phyloP scores from a whole-genome alignment of 2,329 filamentous ascomycete species.

The Dryadomyces quercus-mongolicae region DNA sequence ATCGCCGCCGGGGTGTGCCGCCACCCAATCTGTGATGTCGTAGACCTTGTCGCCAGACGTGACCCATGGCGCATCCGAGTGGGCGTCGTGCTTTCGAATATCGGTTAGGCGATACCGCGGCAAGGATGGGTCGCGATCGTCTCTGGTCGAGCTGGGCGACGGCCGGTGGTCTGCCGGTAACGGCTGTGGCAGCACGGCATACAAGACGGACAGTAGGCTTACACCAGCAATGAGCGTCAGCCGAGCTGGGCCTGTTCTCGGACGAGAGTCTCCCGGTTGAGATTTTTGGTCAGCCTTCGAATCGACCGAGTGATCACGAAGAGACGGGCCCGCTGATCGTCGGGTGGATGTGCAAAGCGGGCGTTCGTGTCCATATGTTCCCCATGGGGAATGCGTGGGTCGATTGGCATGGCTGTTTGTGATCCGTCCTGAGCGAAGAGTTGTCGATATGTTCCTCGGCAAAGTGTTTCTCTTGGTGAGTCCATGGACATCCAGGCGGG shows the following conservation, averaged over 20 bases:
- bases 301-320: not conserved
- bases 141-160: not conserved
- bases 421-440: too few relatives aligned
- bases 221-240: not conserved
- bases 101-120: constrained; percentile 14
- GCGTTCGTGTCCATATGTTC: too few relatives aligned
- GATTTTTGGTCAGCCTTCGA: too few relatives aligned
- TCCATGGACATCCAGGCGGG: too few relatives aligned
- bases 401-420: too few relatives aligned
- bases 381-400: not conserved
- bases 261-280: too few relatives aligned
- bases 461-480: too few relatives aligned
- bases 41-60: constrained; percentile 53
- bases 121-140: constrained; percentile 12
- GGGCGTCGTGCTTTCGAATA: constrained; percentile 12
- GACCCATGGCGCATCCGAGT: constrained; percentile 40
- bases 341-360: not conserved
- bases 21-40: constrained; percentile 58
- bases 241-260: not conserved
- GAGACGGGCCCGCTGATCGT: not conserved
- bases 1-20: constrained; percentile 53
- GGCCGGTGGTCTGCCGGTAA: not conserved
- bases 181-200: not conserved
- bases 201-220: not conserved
- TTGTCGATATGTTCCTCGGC: too few relatives aligned